A percentile compares a stretch with the other conserved stretches of the same genome.
Conservation (phyloP, 2,329 filamentous ascomycete species). For the Phialophora chinensis region DNA sequence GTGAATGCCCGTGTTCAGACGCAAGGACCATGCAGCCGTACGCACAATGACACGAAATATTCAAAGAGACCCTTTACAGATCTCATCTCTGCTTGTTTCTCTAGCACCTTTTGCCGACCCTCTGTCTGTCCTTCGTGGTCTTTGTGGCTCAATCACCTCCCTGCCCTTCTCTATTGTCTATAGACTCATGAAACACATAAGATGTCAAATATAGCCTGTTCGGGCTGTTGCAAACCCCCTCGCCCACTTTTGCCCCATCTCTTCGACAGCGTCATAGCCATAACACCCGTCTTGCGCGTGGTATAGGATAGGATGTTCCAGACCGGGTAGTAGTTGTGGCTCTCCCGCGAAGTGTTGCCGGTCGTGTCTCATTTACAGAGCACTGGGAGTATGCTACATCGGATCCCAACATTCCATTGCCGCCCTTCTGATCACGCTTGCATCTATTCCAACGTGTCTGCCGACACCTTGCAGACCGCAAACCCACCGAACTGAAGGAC, state of each 20-base stretch:
- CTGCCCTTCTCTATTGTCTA: background rate
- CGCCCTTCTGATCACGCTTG: background rate
- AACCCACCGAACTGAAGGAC: slow-evolving; percentile 30
- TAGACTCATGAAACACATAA: background rate
- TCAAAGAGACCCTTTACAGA: background rate
- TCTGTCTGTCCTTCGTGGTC: background rate
- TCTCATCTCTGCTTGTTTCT: background rate
- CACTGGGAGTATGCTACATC: too few relatives aligned
- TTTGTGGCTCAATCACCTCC: background rate
- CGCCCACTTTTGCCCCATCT: background rate
- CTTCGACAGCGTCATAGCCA: background rate
- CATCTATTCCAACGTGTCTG: background rate
- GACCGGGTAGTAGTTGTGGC: too few relatives aligned
- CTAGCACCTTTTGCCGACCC: background rate
- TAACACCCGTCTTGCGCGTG: background rate
- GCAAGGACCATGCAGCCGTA: background rate
- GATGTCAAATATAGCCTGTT: background rate
- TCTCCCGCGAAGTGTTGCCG: too few relatives aligned
- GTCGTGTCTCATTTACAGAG: background rate
- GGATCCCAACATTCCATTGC: background rate
- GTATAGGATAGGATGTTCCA: background rate
- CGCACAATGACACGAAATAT: background rate
- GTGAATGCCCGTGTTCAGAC: background rate
- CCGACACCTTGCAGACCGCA: slow-evolving; percentile 24
- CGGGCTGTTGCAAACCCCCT: too few relatives aligned